Base-by-base conservation (phyloP, 306 rosid genomes). In the Pyrus bretschneideri region DNA sequence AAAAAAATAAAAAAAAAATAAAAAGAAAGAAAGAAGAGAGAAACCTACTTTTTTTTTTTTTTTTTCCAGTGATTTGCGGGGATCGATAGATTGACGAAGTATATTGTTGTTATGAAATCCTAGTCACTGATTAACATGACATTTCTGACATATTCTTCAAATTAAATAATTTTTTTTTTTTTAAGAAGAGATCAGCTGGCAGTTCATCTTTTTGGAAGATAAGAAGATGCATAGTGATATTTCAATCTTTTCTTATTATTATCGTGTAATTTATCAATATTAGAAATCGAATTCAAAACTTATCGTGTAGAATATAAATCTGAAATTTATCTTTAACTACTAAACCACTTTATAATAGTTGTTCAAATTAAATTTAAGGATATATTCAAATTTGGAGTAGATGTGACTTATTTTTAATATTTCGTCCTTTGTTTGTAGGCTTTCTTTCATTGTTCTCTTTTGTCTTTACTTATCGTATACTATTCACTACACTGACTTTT, bases 161-260 rank as follows among this genome's bases (percentile, higher is more conserved):
- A 63, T 63, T 15, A 14, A 12, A 25, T 25, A 1, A n/a, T n/a
- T 25, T 25, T 25, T 6, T 6, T 33, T 35, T 38, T 38, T 38
- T 38, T 6, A 38, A 38, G 42, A 38, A 38, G 40, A 7, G 10
- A 38, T 8, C 10, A 38, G 2, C 42, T 1, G 9, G 10, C 2
- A 38, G 42, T 38, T 38, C 42, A 38, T 2, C 2, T 0, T 1
- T 38, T 38, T 38, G 42, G 42, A 38, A 1, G 42, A 35, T 35
- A 1, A 6, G 2, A 38, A 38, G 40, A 38, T 7, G 2, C 9
- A 7, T 0, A 1, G 0, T 0, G 10, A 7, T 38, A 38, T 38
- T 35, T 35, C 2, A 35, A 0, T 1, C 2, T 35, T 38, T 7
- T 6, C 25, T 38, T 0, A 7, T 2, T 2, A 38, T 0, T 1